Percentiles rank a stretch among this genome's conserved stretches.
Evolutionary conservation across 1,139 yeast genomes (phyloP).

Genomic region (Scheffersomyces insectosa): DNA sequence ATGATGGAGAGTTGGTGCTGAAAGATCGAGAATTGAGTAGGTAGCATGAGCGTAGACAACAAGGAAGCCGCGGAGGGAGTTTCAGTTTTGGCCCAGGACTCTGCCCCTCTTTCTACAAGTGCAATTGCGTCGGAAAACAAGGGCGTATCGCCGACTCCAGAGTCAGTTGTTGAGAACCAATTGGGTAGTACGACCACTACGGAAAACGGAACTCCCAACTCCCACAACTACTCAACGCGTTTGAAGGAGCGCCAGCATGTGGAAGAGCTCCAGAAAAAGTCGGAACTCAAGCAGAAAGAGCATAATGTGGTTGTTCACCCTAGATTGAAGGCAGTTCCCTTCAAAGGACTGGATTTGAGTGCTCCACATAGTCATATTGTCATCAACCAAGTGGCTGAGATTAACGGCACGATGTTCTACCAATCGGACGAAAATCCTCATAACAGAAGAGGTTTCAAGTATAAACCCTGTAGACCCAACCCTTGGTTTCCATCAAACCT

Average conservation of each 20-base stretch:
- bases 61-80: no score
- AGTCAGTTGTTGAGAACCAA: no score
- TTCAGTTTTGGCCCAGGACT: no score
- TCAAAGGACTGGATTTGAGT: conserved; percentile 33
- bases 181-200: no score
- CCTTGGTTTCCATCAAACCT: conserved; percentile 58
- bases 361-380: conserved; percentile 8
- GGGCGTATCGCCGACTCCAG: no score
- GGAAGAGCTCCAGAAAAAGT: conserved; percentile 15
- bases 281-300: conserved; percentile 24
- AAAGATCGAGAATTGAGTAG: no score
- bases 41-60: no score
- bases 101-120: no score
- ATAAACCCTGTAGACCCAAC: conserved; percentile 76
- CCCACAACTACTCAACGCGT: conserved; percentile 26
- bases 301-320: conserved; percentile 42
- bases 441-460: conserved; percentile 80
- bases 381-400: conserved; percentile 7
- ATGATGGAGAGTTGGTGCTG: no score
- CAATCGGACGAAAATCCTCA: conserved; percentile 75
- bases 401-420: conserved; percentile 33
- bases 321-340: conserved; percentile 48
- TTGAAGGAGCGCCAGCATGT: conserved; percentile 20
- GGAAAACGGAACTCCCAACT: no score
- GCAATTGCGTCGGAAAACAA: no score